phyloP scores from a whole-genome alignment of 2,329 filamentous ascomycete species.

The Pseudogymnoascus sp. region DNA sequence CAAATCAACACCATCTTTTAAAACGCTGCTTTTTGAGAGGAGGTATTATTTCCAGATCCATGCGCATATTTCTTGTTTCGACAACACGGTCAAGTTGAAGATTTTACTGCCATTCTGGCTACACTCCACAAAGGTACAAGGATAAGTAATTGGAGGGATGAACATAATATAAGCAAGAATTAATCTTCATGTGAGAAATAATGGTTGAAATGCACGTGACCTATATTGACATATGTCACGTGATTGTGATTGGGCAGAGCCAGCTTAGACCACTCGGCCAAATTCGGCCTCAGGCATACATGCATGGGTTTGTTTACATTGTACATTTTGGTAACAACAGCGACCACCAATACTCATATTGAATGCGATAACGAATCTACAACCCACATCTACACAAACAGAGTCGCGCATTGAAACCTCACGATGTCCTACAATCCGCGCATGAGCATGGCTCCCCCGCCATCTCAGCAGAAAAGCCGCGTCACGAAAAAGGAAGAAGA shows the following conservation, averaged over 20 bases:
- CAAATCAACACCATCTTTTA: not conserved
- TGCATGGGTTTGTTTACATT: not conserved
- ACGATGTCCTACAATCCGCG: slow-evolving; percentile 41
- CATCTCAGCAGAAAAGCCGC: slow-evolving; percentile 36
- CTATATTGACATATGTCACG: not conserved
- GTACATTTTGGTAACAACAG: not conserved
- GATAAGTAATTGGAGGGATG: not conserved
- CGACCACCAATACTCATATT: slow-evolving; percentile 3
- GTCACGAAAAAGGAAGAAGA: slow-evolving; percentile 48
- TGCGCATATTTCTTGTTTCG: not conserved
- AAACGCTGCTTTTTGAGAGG: not conserved
- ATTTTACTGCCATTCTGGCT: not conserved
- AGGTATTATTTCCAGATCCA: not conserved
- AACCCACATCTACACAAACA: not conserved
- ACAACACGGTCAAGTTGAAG: not conserved
- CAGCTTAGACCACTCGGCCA: not conserved
- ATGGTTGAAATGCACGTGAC: not conserved
- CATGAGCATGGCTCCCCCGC: slow-evolving; percentile 43
- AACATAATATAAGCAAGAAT: not conserved
- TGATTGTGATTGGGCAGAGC: not conserved
- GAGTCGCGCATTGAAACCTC: not conserved
- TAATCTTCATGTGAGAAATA: not conserved
- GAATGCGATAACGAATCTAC: not conserved
- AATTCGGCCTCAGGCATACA: not conserved
- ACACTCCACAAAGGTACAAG: not conserved